Base-by-base conservation (phyloP, 176 grass and related monocot genomes). In the Zea luxurians region DNA sequence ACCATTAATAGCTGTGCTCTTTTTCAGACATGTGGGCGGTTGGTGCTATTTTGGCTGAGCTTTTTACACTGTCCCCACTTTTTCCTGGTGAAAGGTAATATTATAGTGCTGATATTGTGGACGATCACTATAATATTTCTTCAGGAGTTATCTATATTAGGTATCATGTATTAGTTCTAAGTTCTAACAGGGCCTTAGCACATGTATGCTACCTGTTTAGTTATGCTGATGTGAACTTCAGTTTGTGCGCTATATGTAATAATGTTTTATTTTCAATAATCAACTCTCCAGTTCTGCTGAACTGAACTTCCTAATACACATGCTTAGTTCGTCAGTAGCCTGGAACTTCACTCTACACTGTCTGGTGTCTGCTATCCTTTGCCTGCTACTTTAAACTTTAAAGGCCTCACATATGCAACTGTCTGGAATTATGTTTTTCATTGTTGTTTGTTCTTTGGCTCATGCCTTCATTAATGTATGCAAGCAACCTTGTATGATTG, bases 21-120 rank as follows among this genome's bases (percentile, higher is more conserved):
- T 82, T 67, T 70, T 62, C 87, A 97, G 93, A 93, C 52, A 87
- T 97, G 84, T 97, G 93, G 93, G 91, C 93, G 27, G 77, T 97
- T 68, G 93, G 93, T 80, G 91, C 91, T 21, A 97, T 97, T 83
- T 84, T 97, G 66, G 91, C 93, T 42, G 93, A 97, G 84, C 93
- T 97, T 49, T 97, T 90, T 43, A 89, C 86, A 62, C 45, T 84
- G 68, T 85, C 86, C 68, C 93, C 93, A 9, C 93, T 97, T 85
- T 93, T 97, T 48, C 93, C 93, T 91, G 93, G 93, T 76, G 91
- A 89, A 83, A 93, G 84, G 93, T 97, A 75, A 86, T 63, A 70
- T 42, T 61, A 47, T 74, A 12, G 49, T 77, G 50, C 53, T 48
- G 8, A 52, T 34, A 7, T 41, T 54, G 59, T 76, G 20, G 37